Evolutionary conservation across 2,329 filamentous ascomycete genomes (phyloP).

Genomic region (Cladosporium phlei): DNA sequence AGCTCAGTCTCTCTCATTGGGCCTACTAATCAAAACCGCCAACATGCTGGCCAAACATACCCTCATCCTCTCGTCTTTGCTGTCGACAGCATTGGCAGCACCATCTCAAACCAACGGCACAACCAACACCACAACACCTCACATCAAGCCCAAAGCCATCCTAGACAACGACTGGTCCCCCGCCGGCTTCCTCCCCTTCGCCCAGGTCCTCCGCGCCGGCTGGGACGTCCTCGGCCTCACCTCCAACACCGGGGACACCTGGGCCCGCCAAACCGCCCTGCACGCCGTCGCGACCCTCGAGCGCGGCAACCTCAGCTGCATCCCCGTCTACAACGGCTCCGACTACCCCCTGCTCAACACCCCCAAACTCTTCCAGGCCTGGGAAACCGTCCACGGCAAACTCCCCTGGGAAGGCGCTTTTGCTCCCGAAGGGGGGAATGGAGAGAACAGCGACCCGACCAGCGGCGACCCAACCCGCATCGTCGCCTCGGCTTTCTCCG

Average conservation of each 20-base stretch:
- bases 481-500: conserved; percentile 38
- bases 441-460: conserved; percentile 42
- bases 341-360: conserved; percentile 47
- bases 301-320: conserved; percentile 43
- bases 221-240: conserved; percentile 43
- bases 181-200: conserved; percentile 40
- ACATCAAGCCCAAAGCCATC: conserved; percentile 32
- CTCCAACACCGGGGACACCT: conserved; percentile 42
- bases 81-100: background rate
- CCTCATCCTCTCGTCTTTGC: background rate
- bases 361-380: conserved; percentile 40
- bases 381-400: conserved; percentile 42
- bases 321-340: conserved; percentile 46
- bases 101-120: background rate
- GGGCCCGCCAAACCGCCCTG: conserved; percentile 42
- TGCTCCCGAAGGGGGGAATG: conserved; percentile 39
- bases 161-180: conserved; percentile 47
- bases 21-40: background rate
- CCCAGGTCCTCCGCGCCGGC: conserved; percentile 42
- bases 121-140: background rate
- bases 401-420: conserved; percentile 47
- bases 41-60: conserved; percentile 9
- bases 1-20: no score
- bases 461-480: conserved; percentile 42
- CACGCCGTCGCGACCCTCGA: conserved; percentile 47